Evolutionary conservation across 2,329 filamentous ascomycete species (phyloP).

Genomic region (Cladorrhinum sp.): DNA sequence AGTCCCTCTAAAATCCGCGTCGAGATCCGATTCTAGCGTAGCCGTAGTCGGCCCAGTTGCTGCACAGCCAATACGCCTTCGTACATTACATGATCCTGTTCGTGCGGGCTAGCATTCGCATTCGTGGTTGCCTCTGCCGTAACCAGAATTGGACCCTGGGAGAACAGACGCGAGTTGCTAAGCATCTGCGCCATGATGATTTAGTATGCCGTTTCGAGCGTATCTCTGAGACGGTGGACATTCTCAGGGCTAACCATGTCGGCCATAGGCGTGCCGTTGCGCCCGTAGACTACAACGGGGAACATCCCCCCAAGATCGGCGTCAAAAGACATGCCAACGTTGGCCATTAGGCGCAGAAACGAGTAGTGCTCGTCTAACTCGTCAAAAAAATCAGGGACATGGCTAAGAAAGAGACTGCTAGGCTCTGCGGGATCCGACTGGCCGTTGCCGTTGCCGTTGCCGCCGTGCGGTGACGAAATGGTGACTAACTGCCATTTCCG

Average conservation of each 20-base stretch:
- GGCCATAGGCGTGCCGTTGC: neutral
- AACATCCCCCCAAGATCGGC: neutral
- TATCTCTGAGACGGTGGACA: no score
- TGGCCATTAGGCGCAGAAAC: no score
- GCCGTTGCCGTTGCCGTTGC: no score
- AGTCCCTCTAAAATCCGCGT: conserved; percentile 4
- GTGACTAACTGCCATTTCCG: neutral
- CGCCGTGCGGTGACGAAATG: neutral
- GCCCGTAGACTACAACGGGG: neutral
- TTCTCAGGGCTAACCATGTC: neutral
- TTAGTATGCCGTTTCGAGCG: no score
- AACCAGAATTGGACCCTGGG: no score
- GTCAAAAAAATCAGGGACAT: neutral
- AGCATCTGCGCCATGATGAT: no score
- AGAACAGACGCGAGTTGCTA: no score
- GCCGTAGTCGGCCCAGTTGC: neutral
- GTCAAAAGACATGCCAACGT: neutral
- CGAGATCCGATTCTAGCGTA: neutral
- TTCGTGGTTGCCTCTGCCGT: neutral
- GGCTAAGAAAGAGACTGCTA: neutral
- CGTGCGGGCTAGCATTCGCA: no score
- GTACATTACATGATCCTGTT: neutral
- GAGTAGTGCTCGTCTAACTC: neutral
- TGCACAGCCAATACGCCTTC: neutral
- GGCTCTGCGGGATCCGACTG: no score